Conservation (phyloP, 495 filamentous ascomycete species). For the Pyrenopolyporus hunteri region DNA sequence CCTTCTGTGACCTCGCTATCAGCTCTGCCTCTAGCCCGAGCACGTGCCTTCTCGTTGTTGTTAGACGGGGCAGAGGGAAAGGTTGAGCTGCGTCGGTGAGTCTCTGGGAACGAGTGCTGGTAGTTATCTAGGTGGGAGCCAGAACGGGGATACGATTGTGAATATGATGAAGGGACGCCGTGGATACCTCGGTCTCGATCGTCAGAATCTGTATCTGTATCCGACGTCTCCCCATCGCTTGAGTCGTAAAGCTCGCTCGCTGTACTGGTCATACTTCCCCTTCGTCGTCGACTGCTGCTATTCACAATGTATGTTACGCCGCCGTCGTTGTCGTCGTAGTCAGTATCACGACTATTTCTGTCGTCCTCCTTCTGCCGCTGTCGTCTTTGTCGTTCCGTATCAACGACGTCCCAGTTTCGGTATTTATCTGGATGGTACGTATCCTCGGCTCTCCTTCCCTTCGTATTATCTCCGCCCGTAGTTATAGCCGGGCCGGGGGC, state of each 20-base stretch:
- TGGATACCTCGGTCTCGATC: constrained; percentile 8
- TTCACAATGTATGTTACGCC: constrained; percentile 32
- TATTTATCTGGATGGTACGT: constrained; percentile 39
- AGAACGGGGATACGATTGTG: constrained; percentile 30
- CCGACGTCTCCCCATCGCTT: constrained; percentile 21
- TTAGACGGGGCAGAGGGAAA: constrained; percentile 13
- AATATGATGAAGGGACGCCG: constrained; percentile 23
- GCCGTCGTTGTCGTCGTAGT: constrained; percentile 33
- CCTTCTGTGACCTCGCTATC: constrained; percentile 12
- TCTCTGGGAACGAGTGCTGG: constrained; percentile 12
- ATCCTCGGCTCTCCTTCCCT: constrained; percentile 25
- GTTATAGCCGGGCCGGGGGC: neutral
- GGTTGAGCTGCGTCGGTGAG: constrained; percentile 28
- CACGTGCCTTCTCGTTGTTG: constrained; percentile 1
- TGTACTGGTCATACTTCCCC: constrained; percentile 30
- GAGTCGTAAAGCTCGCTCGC: constrained; percentile 40
- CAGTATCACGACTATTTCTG: constrained; percentile 16
- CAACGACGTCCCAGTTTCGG: constrained; percentile 37
- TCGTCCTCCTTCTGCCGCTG: constrained; percentile 24
- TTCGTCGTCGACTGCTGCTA: constrained; percentile 15
- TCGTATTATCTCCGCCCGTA: neutral
- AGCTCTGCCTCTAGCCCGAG: neutral
- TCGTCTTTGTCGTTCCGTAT: constrained; percentile 15
- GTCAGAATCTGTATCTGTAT: constrained; percentile 1
- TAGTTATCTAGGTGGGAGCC: constrained; percentile 13